phyloP scores from a whole-genome alignment of 306 rosid genomes.

The Ziziphus jujuba region DNA sequence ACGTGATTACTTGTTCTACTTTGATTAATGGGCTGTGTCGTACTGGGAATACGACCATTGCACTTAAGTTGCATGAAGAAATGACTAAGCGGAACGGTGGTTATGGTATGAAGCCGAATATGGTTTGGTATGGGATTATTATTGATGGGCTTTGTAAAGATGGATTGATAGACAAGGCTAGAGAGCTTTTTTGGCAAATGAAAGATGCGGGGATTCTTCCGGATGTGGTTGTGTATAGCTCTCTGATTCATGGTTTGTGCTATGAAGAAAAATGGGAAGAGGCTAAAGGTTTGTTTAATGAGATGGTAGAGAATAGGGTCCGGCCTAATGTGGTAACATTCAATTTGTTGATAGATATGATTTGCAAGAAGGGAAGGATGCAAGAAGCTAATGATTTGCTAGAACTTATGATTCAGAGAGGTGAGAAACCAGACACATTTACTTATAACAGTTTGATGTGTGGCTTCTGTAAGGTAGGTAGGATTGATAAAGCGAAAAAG shows the following conservation, averaged over 20 bases:
- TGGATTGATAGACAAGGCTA: conserved; percentile 42
- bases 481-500: conserved; percentile 30
- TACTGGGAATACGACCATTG: conserved; percentile 30
- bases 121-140: conserved; percentile 26
- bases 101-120: conserved; percentile 29
- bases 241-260: conserved; percentile 45
- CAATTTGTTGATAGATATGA: conserved; percentile 33
- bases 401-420: conserved; percentile 39
- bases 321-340: conserved; percentile 40
- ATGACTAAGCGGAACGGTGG: conserved; percentile 32
- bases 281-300: conserved; percentile 34
- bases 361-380: conserved; percentile 41
- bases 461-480: conserved; percentile 40
- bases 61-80: conserved; percentile 42
- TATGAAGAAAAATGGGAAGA: conserved; percentile 35
- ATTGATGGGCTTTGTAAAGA: conserved; percentile 53
- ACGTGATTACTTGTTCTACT: conserved; percentile 35
- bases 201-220: conserved; percentile 34
- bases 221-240: conserved; percentile 34
- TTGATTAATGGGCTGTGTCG: conserved; percentile 49
- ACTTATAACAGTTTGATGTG: conserved; percentile 40
- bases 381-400: conserved; percentile 32
- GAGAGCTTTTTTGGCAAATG: conserved; percentile 44
- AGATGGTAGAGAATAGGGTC: conserved; percentile 51
- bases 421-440: conserved; percentile 22